Conservation (phyloP, 2,329 filamentous ascomycete species). For the Verticillium dahliae region DNA sequence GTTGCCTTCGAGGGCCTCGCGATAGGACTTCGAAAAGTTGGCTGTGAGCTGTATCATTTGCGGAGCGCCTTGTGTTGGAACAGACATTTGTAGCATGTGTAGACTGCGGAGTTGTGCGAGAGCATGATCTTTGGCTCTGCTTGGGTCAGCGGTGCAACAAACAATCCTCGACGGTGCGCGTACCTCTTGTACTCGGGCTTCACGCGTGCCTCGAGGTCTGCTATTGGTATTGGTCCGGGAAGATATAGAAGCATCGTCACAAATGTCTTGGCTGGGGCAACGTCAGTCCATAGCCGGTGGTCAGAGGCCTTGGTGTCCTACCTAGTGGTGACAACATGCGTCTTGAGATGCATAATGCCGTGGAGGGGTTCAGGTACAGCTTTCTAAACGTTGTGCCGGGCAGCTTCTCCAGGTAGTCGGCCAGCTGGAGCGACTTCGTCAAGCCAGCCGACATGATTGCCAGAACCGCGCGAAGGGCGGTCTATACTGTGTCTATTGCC, state of each 20-base stretch:
- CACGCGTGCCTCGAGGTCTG: constrained; percentile 82
- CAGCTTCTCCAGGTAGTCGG: constrained; percentile 90
- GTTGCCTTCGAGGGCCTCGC: constrained; percentile 80
- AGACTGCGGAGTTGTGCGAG: constrained; percentile 74
- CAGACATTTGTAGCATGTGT: constrained; percentile 72
- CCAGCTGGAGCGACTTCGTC: constrained; percentile 51
- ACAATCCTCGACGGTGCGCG: background rate
- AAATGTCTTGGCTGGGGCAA: constrained; percentile 73
- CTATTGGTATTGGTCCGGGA: constrained; percentile 69
- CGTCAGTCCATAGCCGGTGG: background rate
- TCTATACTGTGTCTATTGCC: constrained; percentile 1
- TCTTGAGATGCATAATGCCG: constrained; percentile 89
- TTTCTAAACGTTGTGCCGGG: constrained; percentile 84
- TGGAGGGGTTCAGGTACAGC: constrained; percentile 93
- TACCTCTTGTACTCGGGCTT: constrained; percentile 51
- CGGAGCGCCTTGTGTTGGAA: constrained; percentile 52
- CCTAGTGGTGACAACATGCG: constrained; percentile 93
- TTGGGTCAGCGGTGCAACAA: constrained; percentile 4
- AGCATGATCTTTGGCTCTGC: constrained; percentile 74
- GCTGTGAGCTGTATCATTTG: constrained; percentile 71
- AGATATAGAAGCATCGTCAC: constrained; percentile 95
- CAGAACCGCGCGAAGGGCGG: background rate
- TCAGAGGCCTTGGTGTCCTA: constrained; percentile 28
- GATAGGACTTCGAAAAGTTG: constrained; percentile 77
- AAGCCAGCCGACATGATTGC: constrained; percentile 38